Evolutionary conservation across 306 rosid species (phyloP).

Genomic region (Vigna unguiculata): DNA sequence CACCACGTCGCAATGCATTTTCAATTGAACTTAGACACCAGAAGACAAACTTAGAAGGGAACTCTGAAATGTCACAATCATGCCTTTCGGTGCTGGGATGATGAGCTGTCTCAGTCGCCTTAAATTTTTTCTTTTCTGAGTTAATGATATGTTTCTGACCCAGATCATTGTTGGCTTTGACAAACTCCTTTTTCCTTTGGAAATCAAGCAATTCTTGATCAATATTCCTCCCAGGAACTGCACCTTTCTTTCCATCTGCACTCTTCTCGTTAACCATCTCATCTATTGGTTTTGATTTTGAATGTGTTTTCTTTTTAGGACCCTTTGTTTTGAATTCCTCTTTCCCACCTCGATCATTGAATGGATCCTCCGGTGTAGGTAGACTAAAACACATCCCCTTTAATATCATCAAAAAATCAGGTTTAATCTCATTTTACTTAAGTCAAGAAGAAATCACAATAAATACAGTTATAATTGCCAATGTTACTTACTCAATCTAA

Average conservation of each 20-base stretch:
- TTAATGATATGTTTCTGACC: conserved; percentile 38
- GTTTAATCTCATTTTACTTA: background rate
- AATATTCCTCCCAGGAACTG: conserved; percentile 35
- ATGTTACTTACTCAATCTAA: background rate
- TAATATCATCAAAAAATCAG: conserved; percentile 37
- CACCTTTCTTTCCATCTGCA: conserved; percentile 36
- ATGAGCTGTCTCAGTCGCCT: conserved; percentile 41
- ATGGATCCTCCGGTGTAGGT: conserved; percentile 89
- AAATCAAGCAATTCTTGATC: conserved; percentile 23
- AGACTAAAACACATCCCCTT: conserved; percentile 98
- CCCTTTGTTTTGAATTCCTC: conserved; percentile 48
- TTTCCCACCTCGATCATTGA: conserved; percentile 73
- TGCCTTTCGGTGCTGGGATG: conserved; percentile 25
- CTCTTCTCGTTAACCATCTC: conserved; percentile 53
- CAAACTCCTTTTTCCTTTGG: conserved; percentile 27
- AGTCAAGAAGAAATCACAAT: conserved; percentile 22
- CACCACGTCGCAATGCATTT: conserved; percentile 63
- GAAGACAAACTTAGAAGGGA: conserved; percentile 81
- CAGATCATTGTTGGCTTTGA: conserved; percentile 23
- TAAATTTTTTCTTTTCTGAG: conserved; percentile 39
- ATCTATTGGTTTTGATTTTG: conserved; percentile 38
- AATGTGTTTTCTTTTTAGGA: conserved; percentile 42
- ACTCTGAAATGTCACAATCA: conserved; percentile 51
- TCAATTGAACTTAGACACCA: conserved; percentile 85
- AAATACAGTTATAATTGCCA: background rate